These are phyloP conservation scores for Aspergillus fructus DNA, from an alignment of 2,329 filamentous ascomycete species.

Conservation along the genomic window DNA sequence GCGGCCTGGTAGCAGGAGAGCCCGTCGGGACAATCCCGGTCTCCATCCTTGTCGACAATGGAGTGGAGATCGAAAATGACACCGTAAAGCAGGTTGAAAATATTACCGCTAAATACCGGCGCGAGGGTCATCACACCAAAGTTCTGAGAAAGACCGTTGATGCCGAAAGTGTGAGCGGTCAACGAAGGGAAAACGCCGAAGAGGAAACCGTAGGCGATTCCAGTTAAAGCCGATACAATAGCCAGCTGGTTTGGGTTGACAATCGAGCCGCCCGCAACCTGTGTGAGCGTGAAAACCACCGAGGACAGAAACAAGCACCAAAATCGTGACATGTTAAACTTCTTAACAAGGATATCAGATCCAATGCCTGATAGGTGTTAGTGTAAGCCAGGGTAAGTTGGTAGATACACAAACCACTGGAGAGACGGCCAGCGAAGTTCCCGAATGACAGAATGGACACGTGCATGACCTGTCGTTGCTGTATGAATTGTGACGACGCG, in stretches of 20 bases:
- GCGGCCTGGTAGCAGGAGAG: conserved; percentile 77
- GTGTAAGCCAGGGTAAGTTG: conserved; percentile 17
- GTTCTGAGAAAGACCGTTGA: conserved; percentile 85
- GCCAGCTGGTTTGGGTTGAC: conserved; percentile 74
- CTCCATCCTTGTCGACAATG: conserved; percentile 64
- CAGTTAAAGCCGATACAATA: conserved; percentile 78
- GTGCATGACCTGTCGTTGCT: conserved; percentile 81
- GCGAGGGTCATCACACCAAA: conserved; percentile 95
- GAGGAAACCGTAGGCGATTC: conserved; percentile 86
- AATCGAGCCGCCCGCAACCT: conserved; percentile 73
- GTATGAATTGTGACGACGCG: conserved; percentile 71
- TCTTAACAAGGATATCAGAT: conserved; percentile 85
- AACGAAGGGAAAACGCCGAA: conserved; percentile 94
- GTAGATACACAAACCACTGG: conserved; percentile 59
- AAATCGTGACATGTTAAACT: conserved; percentile 74
- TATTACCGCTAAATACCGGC: conserved; percentile 81
- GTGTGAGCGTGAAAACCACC: conserved; percentile 73
- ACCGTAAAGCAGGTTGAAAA: conserved; percentile 93
- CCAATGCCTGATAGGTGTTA: conserved; percentile 64
- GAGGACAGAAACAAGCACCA: conserved; percentile 87
- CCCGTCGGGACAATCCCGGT: conserved; percentile 74
- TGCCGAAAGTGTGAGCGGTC: conserved; percentile 85
- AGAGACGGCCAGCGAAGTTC: conserved; percentile 78
- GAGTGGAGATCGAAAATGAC: conserved; percentile 79
- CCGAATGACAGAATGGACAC: conserved; percentile 90